Conservation (phyloP, 176 grass and related monocot species). For the Phoenix roebelenii region DNA sequence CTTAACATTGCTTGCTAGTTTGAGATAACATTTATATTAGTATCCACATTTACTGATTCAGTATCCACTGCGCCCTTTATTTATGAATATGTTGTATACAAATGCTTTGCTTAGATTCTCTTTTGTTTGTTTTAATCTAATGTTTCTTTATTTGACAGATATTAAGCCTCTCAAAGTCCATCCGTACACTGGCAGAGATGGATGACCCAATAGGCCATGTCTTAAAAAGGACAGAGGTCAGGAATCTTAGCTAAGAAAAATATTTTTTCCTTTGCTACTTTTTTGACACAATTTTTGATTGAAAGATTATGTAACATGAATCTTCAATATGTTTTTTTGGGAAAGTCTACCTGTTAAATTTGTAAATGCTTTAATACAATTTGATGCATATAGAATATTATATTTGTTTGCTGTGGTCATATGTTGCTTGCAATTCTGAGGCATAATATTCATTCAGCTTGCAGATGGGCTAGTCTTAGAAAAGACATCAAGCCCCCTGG, state of each 20-base stretch:
- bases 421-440: neutral
- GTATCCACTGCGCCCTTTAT: too few species aligned
- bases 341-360: too few species aligned
- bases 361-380: neutral
- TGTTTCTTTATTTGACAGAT: slow-evolving; percentile 45
- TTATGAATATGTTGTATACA: too few species aligned
- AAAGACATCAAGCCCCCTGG: slow-evolving; percentile 80
- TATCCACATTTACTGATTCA: too few species aligned
- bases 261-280: neutral
- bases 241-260: slow-evolving; percentile 1
- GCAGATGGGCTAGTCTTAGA: slow-evolving; percentile 71
- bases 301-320: too few species aligned
- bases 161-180: slow-evolving; percentile 73
- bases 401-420: neutral
- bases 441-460: slow-evolving; percentile 37
- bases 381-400: neutral
- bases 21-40: too few species aligned
- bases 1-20: neutral
- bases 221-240: slow-evolving; percentile 72
- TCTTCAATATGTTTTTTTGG: too few species aligned
- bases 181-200: slow-evolving; percentile 79
- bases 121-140: slow-evolving; percentile 4
- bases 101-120: too few species aligned
- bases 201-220: slow-evolving; percentile 82
- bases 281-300: too few species aligned